A percentile compares a stretch with the other conserved stretches of the same genome.
phyloP scores from a whole-genome alignment of 2,329 filamentous ascomycete genomes.

The Diaporthe sp. region DNA sequence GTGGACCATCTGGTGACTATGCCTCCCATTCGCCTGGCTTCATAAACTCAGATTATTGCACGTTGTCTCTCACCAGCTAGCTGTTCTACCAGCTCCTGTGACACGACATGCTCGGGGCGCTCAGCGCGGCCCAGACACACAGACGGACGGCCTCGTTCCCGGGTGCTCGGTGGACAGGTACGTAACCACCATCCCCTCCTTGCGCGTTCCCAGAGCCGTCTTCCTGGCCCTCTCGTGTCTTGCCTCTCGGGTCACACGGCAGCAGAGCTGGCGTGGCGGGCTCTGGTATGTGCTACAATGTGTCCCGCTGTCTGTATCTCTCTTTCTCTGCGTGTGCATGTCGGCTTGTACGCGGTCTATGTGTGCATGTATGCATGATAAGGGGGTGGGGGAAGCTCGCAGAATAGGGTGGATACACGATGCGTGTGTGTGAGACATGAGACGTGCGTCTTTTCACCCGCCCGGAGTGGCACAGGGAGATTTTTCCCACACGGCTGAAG shows the following conservation, averaged over 20 bases:
- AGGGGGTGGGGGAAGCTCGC: not conserved
- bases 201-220: not conserved
- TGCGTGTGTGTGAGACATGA: not conserved
- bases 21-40: too few relatives aligned
- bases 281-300: not conserved
- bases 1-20: not conserved
- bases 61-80: not conserved
- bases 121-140: not conserved
- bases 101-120: slow-evolving; percentile 5
- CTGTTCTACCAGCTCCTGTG: not conserved
- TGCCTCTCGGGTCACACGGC: slow-evolving; percentile 7
- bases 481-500: not conserved
- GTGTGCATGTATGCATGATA: not conserved
- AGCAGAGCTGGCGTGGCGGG: not conserved
- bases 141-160: not conserved
- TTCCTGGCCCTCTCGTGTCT: not conserved
- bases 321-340: not conserved
- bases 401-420: not conserved
- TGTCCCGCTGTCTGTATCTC: not conserved
- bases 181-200: not conserved
- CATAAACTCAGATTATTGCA: too few relatives aligned
- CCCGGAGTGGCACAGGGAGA: not conserved
- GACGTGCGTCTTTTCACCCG: not conserved
- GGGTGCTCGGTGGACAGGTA: not conserved
- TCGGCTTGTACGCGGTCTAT: not conserved